Conservation (phyloP, 306 rosid species). For the Rosa chinensis region DNA sequence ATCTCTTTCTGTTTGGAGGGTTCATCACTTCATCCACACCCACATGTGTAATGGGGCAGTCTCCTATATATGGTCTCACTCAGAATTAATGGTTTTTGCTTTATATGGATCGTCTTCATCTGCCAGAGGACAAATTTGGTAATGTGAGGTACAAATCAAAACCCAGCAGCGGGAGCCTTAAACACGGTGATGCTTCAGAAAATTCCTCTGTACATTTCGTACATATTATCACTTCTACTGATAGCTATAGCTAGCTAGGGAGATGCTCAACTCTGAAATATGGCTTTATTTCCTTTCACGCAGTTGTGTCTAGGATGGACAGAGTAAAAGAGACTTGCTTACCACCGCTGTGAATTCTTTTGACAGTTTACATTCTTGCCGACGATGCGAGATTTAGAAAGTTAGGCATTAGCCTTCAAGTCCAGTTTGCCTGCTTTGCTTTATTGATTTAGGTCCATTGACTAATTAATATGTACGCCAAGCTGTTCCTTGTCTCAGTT, state of each 20-base stretch:
- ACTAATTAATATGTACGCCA: background rate
- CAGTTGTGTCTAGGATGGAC: background rate
- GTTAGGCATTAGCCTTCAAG: background rate
- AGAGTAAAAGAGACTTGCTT: background rate
- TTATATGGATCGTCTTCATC: background rate
- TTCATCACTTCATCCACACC: slow-evolving; percentile 8
- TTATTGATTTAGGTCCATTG: background rate
- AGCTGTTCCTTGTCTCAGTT: background rate
- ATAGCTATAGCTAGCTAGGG: background rate
- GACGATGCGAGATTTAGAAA: background rate
- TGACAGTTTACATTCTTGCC: background rate
- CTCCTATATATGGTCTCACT: background rate
- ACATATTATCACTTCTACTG: background rate
- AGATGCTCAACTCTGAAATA: background rate
- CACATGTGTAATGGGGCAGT: slow-evolving; percentile 7
- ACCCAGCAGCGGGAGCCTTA: background rate
- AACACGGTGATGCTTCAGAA: background rate
- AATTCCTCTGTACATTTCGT: background rate
- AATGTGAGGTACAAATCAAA: background rate
- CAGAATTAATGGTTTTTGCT: background rate
- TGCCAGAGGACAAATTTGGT: background rate
- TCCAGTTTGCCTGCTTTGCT: background rate
- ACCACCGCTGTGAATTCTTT: background rate
- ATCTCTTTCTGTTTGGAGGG: background rate
- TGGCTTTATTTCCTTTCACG: background rate